Conservation (phyloP, 1,139 yeast genomes). For the Geotrichum cucujoidarum region DNA sequence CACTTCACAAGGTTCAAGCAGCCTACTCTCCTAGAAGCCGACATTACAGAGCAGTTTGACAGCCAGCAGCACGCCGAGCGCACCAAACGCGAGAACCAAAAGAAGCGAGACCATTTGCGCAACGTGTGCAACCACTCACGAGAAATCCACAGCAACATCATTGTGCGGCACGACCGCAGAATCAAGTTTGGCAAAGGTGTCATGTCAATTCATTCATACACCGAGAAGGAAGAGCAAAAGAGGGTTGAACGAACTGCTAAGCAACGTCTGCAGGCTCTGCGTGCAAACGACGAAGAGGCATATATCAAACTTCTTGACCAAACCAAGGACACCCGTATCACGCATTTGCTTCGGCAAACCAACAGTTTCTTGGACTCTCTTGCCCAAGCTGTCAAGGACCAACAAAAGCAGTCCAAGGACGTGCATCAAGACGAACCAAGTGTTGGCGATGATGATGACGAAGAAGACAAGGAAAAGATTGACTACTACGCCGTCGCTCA, state of each 20-base stretch:
- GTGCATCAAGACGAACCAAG: background rate
- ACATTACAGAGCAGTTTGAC: slow-evolving; percentile 56
- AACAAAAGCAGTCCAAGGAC: slow-evolving; percentile 47
- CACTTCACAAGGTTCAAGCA: slow-evolving; percentile 55
- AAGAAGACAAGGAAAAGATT: slow-evolving; percentile 51
- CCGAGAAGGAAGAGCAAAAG: slow-evolving; percentile 86
- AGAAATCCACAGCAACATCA: slow-evolving; percentile 7
- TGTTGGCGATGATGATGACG: slow-evolving; percentile 30
- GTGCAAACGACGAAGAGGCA: slow-evolving; percentile 96
- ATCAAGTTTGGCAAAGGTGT: slow-evolving; percentile 41
- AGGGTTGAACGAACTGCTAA: slow-evolving; percentile 87
- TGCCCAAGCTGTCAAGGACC: slow-evolving; percentile 84
- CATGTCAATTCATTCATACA: slow-evolving; percentile 55
- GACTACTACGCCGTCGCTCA: slow-evolving; percentile 97
- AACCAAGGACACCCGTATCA: slow-evolving; percentile 95
- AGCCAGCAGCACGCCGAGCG: slow-evolving; percentile 50
- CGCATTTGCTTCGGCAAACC: slow-evolving; percentile 88
- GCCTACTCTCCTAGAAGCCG: slow-evolving; percentile 54
- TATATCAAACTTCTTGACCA: slow-evolving; percentile 90
- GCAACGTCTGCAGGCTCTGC: slow-evolving; percentile 95
- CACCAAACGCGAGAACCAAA: slow-evolving; percentile 18
- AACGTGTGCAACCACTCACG: slow-evolving; percentile 14
- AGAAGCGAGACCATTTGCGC: slow-evolving; percentile 16
- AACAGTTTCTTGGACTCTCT: slow-evolving; percentile 84
- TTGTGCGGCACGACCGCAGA: slow-evolving; percentile 15